These are phyloP conservation scores for Ophiostoma sp. DNA, from an alignment of 2,329 filamentous ascomycete species.

Conservation along the genomic window DNA sequence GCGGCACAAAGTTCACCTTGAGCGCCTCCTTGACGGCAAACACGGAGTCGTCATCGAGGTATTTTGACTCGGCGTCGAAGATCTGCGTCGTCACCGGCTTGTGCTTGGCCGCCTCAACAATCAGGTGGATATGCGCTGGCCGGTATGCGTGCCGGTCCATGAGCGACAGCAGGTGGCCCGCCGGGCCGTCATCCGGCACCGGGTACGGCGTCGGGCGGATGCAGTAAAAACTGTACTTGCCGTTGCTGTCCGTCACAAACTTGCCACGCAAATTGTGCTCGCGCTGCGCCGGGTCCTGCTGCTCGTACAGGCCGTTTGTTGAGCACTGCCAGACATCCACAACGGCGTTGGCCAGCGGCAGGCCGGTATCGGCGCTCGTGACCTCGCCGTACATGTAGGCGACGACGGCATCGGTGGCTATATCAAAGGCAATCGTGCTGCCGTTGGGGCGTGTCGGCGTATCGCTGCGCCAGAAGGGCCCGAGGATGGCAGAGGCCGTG, in stretches of 20 bases:
- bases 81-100: constrained; percentile 67
- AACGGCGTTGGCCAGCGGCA: constrained; percentile 49
- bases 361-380: constrained; percentile 40
- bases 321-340: constrained; percentile 62
- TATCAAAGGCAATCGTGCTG: constrained; percentile 45
- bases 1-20: constrained; percentile 34
- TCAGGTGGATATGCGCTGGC: constrained; percentile 38
- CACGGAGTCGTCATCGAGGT: constrained; percentile 44
- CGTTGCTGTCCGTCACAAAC: constrained; percentile 43
- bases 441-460: constrained; percentile 54
- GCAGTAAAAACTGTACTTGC: constrained; percentile 58
- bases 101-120: constrained; percentile 49
- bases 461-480: constrained; percentile 61
- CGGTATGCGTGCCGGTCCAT: constrained; percentile 36
- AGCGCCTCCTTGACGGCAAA: constrained; percentile 40
- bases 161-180: constrained; percentile 33
- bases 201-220: constrained; percentile 55
- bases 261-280: constrained; percentile 27
- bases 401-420: constrained; percentile 38
- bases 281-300: constrained; percentile 52
- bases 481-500: constrained; percentile 53
- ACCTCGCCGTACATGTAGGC: constrained; percentile 50
- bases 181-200: constrained; percentile 29
- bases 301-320: constrained; percentile 60
- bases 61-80: constrained; percentile 56